phyloP scores from a whole-genome alignment of 768 basidiomycete genomes.

The Gymnopilus dilepis region DNA sequence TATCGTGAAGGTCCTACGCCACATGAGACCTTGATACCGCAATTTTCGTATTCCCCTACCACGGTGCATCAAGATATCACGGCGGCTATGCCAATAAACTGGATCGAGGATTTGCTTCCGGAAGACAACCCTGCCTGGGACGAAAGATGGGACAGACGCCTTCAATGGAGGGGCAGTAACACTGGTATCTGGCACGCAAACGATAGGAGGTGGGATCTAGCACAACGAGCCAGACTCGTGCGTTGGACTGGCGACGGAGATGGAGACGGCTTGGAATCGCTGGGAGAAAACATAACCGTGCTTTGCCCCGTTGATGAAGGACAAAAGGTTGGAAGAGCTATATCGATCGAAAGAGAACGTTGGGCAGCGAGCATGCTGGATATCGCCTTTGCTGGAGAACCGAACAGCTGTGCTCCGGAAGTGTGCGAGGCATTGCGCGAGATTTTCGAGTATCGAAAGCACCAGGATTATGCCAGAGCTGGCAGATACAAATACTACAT shows the following conservation, averaged over 20 bases:
- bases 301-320: conserved; percentile 33
- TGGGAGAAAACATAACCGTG: conserved; percentile 38
- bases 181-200: conserved; percentile 62
- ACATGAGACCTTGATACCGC: conserved; percentile 46
- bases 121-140: conserved; percentile 63
- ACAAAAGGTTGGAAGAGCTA: conserved; percentile 38
- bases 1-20: conserved; percentile 51
- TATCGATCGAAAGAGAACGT: conserved; percentile 30
- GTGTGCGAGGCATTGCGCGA: conserved; percentile 47
- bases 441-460: conserved; percentile 51
- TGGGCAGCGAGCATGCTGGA: conserved; percentile 59
- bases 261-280: not conserved
- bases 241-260: conserved; percentile 23
- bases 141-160: conserved; percentile 55
- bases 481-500: conserved; percentile 64
- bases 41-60: conserved; percentile 56
- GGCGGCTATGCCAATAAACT: conserved; percentile 48
- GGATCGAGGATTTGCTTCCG: conserved; percentile 41
- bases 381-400: conserved; percentile 51
- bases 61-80: conserved; percentile 59
- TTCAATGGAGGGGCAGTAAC: conserved; percentile 77
- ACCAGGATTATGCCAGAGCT: conserved; percentile 45
- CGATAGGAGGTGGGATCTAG: conserved; percentile 44
- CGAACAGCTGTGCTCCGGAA: conserved; percentile 44
- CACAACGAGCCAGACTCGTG: conserved; percentile 23